Evolutionary conservation across 2,329 filamentous ascomycete species (phyloP), one percentile per base, ranked within the genome.

Genomic region (Ambrosiella cleistominuta): DNA sequence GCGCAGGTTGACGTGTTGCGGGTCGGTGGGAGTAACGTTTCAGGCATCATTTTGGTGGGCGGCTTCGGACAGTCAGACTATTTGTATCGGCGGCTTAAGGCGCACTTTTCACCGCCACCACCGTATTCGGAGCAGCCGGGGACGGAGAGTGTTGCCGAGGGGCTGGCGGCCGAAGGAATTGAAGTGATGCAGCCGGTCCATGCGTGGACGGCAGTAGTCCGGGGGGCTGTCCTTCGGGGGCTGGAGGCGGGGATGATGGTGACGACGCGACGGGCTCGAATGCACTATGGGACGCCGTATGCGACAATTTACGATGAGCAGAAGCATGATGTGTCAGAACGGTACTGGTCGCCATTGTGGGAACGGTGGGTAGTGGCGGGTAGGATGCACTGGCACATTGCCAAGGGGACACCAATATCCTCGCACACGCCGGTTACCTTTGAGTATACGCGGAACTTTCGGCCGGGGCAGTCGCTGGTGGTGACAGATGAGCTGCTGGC

Each of bases 361-460:
- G 85, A 89, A 70, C 71, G 85, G 54, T 89, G 84, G 85, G 89
- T 88, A 85, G 85, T 90, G 6, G 82, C 78, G 51, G 84, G 90
- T 68, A 76, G 86, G 53, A 89, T 91, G 85, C 84, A 88, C 69
- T 90, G 86, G 86, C 85, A 89, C 68, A 87, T 89, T 66, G 79
- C 81, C 61, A 88, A 88, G 77, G 85, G 84, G 60, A 85, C 88
- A 63, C 79, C 85, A 42, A 78, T 90, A 42, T 88, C 84, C 7
- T 82, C 86, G n/a, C 72, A 81, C 0, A 75, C 79, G 1, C 86
- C 86, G 0, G 83, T 90, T 60, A 85, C 84, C 1, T 90, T 91
- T 70, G 86, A 90, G 72, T 91, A 90, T 70, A 90, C 86, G 2
- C 82, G 86, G 61, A 91, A 90, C 69, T 91, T 91, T 71, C 80